Base-by-base conservation (phyloP, 2,329 filamentous ascomycete species). In the Ophidiomyces ophidiicola region DNA sequence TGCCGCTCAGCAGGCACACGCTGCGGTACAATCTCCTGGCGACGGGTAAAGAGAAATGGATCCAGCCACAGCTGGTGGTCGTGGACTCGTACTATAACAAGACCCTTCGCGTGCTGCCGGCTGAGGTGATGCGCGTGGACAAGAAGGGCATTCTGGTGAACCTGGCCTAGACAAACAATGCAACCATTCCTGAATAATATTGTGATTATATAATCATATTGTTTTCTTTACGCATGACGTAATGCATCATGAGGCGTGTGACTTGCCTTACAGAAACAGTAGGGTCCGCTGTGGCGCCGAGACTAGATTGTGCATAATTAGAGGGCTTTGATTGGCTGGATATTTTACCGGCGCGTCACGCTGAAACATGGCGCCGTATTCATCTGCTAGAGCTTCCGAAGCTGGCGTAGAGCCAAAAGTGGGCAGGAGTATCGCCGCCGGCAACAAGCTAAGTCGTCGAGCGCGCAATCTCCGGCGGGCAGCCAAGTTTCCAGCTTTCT, bases 41-140 rank as follows among this genome's bases (percentile, higher is more conserved):
- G 5, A 69, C 80, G 26, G 52, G 67, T 57, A 51, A 45, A 43
- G 80, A 78, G 1, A 52, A 67, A 20, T 93, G 82, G 76, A 73
- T 88, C 42, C 70, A 67, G 36, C 84, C 86, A 2, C 73, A 73
- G 26, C 62, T 94, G 45, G 75, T 80, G 45, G 84, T 94, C 26
- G 72, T 83, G 45, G 88, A 94, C 64, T 80, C 82, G 51, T 93
- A 94, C 53, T 96, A 94, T 60, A 86, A 93, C 57, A 94, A 94
- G 68, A 78, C 82, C 29, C 60, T 96, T 44, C 77, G 80, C 46
- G 78, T 94, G 17, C 75, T 85, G 44, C 78, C 84, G 2, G 88
- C 82, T 0, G 82, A 80, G 53, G 81, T 78, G 15, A 79, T 69
- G 59, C 63, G 61, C 45, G 57, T 53, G 44, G 72, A 75, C 44